phyloP scores from a whole-genome alignment of 2,329 filamentous ascomycete genomes.

The Alternaria infectoria region DNA sequence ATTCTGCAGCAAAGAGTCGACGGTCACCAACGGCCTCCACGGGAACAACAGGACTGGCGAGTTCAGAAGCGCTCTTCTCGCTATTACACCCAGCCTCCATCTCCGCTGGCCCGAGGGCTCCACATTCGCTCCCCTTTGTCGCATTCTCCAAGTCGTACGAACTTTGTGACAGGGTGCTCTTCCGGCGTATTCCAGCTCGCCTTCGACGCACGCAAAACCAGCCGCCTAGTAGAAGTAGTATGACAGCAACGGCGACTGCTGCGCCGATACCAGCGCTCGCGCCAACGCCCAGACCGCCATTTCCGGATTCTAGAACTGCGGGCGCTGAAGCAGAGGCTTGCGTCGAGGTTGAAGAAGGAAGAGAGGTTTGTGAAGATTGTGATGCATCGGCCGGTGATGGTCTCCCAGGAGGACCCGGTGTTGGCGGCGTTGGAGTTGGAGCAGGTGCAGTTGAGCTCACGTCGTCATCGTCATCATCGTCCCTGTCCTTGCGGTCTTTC shows the following conservation, averaged over 20 bases:
- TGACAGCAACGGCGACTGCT: conserved; percentile 18
- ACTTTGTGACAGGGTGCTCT: conserved; percentile 3
- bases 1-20: conserved; percentile 15
- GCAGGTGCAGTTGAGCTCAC: conserved; percentile 2
- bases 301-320: background rate
- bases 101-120: background rate
- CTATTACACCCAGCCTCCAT: background rate
- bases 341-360: conserved; percentile 4
- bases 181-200: background rate
- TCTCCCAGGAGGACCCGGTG: background rate
- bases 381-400: background rate
- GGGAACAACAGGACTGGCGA: conserved; percentile 15
- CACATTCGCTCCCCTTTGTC: conserved; percentile 3
- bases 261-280: conserved; percentile 25
- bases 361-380: background rate
- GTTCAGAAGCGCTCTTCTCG: conserved; percentile 12
- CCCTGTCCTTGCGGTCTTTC: background rate
- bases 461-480: conserved; percentile 20
- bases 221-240: conserved; percentile 13
- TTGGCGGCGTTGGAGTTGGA: background rate
- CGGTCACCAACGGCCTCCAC: conserved; percentile 10
- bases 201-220: conserved; percentile 22
- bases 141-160: conserved; percentile 22
- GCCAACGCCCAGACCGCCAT: conserved; percentile 10
- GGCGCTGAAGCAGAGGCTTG: background rate